Base-by-base conservation (phyloP, 805 yeast species). In the Schizosaccharomyces japonicus region DNA sequence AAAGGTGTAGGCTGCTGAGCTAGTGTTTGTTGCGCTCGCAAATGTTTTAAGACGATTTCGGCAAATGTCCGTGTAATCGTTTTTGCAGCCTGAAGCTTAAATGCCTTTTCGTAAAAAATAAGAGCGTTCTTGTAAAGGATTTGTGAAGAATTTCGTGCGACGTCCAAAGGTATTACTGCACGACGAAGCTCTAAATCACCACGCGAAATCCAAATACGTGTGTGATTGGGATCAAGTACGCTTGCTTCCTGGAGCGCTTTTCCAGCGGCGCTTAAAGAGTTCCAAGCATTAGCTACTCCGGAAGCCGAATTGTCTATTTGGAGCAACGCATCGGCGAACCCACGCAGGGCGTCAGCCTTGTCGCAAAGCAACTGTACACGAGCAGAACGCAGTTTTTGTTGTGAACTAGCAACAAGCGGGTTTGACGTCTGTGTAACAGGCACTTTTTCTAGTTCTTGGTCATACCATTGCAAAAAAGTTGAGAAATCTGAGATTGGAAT, bases 301-400 rank as follows among this genome's bases (percentile, higher is more conserved):
- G 17, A 25, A 17, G 23, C 27, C 7, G 42, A 36, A 7, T 25
- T 15, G 5, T 3, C 13, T 36, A n/a, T n/a, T n/a, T n/a, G n/a
- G n/a, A 84, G 58, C 92, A 82, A 56, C 66, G 94, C 47, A 76
- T 84, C n/a, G 66, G 94, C 46, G 90, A 79, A 57, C 66, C 85
- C 21, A 94, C 83, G 59, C 72, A 78, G 2, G 93, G 83, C 56
- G 82, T 81, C 58, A 11, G 42, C 42, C 27, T 36, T 36, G 5
- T 36, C 42, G 23, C 42, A 36, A 25, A 36, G 27, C 8, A 36
- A 21, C 23, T 36, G 42, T 19, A 36, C 23, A 23, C 23, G 42
- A 15, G 23, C 13, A 21, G 42, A 27, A 5, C 23, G n/a, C n/a
- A n/a, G n/a, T n/a, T n/a, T n/a, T n/a, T n/a, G n/a, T n/a, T n/a